Evolutionary conservation across 805 yeast species (phyloP), one percentile per base, ranked within the genome.

Genomic region (Monosporozyma siamensis): DNA sequence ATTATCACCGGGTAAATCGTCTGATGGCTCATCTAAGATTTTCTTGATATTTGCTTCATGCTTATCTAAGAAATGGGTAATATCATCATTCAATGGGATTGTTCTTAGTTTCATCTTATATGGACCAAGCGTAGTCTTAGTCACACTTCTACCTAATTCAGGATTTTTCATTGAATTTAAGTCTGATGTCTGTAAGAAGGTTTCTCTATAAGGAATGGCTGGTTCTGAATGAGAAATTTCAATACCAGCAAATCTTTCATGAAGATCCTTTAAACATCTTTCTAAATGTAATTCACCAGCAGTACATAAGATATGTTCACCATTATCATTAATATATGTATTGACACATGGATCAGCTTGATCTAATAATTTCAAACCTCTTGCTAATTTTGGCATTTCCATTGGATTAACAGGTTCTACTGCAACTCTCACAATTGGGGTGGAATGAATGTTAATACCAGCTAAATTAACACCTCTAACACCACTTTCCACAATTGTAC

Each of bases 241-340:
- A 51, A 88, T 77, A 10, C 89, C 88, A 0, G 97, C 97, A 71
- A 88, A 92, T 51, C 97, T 70, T 54, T 86, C 95, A 42, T 75
- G 78, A 55, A 92, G 66, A 64, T 92, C 99, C 55, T 87, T 88
- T 50, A 92, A 62, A 63, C 98, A 92, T 56, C 98, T 75, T 56
- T 92, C 99, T 34, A 92, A 69, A 67, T 92, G 99, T 48, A 92
- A 69, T 63, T 92, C 98, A 39, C 99, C 99, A 8, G 98, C 96
- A 8, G 95, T 89, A 36, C 95, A 86, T 52, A 92, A 68, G 49
- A 92, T 88, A 51, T 85, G 84, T 63, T 92, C 99, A 44, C 99
- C 99, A 7, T 80, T 78, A 45, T 86, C 95, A 53, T 85, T 89
- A 34, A 87, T 70, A 54, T 75, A 82, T 44, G 89, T 82, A 52